Conservation (phyloP, 345 rosid species). For the Aethionema arabicum region DNA sequence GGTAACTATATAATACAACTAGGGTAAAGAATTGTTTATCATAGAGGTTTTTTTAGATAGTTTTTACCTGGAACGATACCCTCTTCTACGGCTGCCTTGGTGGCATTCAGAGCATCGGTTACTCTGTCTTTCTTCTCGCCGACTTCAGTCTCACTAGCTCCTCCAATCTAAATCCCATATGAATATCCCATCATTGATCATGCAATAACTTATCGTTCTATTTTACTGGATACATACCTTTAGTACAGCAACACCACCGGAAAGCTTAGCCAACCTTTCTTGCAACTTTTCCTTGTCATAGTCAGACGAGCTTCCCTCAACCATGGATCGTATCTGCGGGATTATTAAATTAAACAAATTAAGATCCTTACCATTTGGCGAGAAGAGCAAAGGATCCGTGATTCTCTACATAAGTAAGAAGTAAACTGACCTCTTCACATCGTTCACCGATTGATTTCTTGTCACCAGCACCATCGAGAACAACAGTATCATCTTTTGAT, state of each 20-base stretch:
- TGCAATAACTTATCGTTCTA: neutral
- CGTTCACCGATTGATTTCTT: constrained; percentile 82
- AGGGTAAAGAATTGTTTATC: neutral
- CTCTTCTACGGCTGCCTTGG: constrained; percentile 99
- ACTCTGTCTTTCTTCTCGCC: constrained; percentile 94
- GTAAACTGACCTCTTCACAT: constrained; percentile 71
- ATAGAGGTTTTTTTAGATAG: neutral
- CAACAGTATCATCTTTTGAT: constrained; percentile 87
- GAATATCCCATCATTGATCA: constrained; percentile 1
- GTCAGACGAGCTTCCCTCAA: constrained; percentile 83
- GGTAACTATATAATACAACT: neutral
- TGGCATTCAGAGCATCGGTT: constrained; percentile 93
- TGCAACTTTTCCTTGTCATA: constrained; percentile 94
- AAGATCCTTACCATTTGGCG: neutral
- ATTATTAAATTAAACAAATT: constrained; percentile 2
- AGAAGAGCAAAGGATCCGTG: neutral
- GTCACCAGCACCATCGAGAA: constrained; percentile 98
- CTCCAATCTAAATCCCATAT: constrained; percentile 68
- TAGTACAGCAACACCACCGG: constrained; percentile 95
- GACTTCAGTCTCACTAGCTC: constrained; percentile 96
- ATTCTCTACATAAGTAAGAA: neutral
- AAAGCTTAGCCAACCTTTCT: constrained; percentile 91
- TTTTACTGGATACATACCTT: constrained; percentile 52
- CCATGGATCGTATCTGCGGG: constrained; percentile 64
- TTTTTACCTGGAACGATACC: constrained; percentile 88